phyloP scores from a whole-genome alignment of 2,329 filamentous ascomycete species.

The Claviceps sp. region DNA sequence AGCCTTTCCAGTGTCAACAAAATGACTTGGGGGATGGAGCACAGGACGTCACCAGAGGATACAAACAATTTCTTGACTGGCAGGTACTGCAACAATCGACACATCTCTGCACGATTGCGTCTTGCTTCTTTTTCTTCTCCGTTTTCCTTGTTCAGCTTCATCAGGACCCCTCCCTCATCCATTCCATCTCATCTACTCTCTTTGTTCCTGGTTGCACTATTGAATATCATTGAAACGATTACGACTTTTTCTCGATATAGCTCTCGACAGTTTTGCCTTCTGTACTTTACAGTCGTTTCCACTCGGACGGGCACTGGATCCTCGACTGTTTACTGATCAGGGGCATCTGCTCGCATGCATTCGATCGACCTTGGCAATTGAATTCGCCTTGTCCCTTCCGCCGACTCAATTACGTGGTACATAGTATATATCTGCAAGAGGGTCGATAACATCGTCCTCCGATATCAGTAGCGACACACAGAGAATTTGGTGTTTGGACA shows the following conservation, averaged over 20 bases:
- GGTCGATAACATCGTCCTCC: neutral
- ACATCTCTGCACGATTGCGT: neutral
- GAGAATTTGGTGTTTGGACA: conserved; percentile 4
- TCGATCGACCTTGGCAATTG: neutral
- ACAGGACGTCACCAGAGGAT: conserved; percentile 3
- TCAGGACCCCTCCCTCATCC: neutral
- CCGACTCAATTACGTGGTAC: neutral
- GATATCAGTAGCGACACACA: neutral
- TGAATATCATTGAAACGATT: conserved; percentile 5
- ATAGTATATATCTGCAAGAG: neutral
- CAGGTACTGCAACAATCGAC: neutral
- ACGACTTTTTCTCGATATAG: conserved; percentile 4
- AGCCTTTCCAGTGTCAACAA: conserved; percentile 6
- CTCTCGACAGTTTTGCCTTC: neutral
- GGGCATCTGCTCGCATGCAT: neutral
- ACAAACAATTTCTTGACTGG: neutral
- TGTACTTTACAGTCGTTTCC: neutral
- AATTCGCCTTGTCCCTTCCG: neutral
- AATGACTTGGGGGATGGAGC: neutral
- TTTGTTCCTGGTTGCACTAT: conserved; percentile 4
- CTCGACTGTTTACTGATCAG: neutral
- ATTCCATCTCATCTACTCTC: neutral
- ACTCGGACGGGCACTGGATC: neutral
- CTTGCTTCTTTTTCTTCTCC: neutral
- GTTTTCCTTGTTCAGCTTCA: neutral